Conservation (phyloP, 2,329 filamentous ascomycete genomes). For the Myriosclerotinia curreyana region DNA sequence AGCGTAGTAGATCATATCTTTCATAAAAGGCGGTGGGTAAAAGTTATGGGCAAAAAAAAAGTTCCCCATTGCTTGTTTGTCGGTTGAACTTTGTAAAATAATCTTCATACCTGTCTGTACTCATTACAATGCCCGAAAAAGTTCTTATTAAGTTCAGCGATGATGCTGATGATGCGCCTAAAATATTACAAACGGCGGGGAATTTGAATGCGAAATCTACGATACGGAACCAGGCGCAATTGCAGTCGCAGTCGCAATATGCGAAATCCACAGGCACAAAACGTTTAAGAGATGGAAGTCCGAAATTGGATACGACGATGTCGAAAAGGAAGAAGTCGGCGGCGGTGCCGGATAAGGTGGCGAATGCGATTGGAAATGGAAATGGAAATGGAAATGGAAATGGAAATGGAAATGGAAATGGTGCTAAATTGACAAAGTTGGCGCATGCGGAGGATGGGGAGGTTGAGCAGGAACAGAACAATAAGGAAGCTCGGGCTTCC, state of each 20-base stretch:
- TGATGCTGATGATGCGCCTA: constrained; percentile 25
- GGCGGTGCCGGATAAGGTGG: constrained; percentile 23
- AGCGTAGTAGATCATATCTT: too few relatives aligned
- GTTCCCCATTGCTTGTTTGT: neutral
- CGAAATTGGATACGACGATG: constrained; percentile 24
- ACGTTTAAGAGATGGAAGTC: constrained; percentile 29
- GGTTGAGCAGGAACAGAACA: constrained; percentile 3
- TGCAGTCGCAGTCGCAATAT: constrained; percentile 1
- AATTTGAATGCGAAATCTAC: constrained; percentile 8
- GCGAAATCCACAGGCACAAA: constrained; percentile 22
- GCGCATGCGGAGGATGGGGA: constrained; percentile 2
- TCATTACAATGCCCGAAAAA: constrained; percentile 43
- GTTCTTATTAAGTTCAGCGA: constrained; percentile 43
- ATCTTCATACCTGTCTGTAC: too few relatives aligned
- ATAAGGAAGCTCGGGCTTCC: neutral
- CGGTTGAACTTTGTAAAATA: too few relatives aligned
- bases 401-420: constrained; percentile 11
- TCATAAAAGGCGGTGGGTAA: neutral
- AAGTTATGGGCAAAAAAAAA: constrained; percentile 1
- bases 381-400: constrained; percentile 19
- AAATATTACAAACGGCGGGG: neutral
- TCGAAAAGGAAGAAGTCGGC: constrained; percentile 35
- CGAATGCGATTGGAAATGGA: constrained; percentile 33
- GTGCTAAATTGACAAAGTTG: neutral
- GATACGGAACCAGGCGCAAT: constrained; percentile 29